These are phyloP conservation scores for Recurvomyces mirabilis DNA, from an alignment of 495 filamentous ascomycete genomes.

Conservation along the genomic window DNA sequence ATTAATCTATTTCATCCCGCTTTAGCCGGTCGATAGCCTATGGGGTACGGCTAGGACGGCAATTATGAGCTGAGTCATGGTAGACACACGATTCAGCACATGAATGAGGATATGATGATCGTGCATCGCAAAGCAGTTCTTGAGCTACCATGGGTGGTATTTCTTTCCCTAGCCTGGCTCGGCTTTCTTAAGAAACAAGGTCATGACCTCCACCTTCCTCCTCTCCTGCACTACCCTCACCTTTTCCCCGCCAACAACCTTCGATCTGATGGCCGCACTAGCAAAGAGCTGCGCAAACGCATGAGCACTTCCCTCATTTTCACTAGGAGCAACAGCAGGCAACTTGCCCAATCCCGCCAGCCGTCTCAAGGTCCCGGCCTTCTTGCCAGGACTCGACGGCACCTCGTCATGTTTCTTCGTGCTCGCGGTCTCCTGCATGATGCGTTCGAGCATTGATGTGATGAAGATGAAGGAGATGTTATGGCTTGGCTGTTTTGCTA, in stretches of 20 bases:
- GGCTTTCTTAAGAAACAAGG: slow-evolving; percentile 8
- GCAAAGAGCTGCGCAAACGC: slow-evolving; percentile 14
- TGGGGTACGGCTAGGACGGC: no score
- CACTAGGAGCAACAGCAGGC: background rate
- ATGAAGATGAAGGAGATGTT: slow-evolving; percentile 81
- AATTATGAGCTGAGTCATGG: no score
- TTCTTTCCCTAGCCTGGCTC: no score
- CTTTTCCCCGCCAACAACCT: slow-evolving; percentile 1
- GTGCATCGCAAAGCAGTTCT: no score
- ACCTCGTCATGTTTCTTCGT: background rate
- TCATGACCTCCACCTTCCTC: slow-evolving; percentile 5
- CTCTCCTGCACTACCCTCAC: slow-evolving; percentile 1
- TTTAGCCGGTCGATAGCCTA: no score
- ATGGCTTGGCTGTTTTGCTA: slow-evolving; percentile 59
- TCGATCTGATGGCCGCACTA: background rate
- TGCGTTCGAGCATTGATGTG: slow-evolving; percentile 54
- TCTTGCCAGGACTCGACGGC: slow-evolving; percentile 2
- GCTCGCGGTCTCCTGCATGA: slow-evolving; percentile 22
- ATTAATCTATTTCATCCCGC: no score
- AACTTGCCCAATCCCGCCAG: slow-evolving; percentile 9
- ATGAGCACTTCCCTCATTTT: background rate
- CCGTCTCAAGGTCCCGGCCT: slow-evolving; percentile 1
- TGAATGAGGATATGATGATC: no score
- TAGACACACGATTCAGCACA: no score
- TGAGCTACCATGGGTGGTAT: no score